Base-by-base conservation (phyloP, 176 grass and related monocot genomes). In the Hsuehochloa calcarea region DNA sequence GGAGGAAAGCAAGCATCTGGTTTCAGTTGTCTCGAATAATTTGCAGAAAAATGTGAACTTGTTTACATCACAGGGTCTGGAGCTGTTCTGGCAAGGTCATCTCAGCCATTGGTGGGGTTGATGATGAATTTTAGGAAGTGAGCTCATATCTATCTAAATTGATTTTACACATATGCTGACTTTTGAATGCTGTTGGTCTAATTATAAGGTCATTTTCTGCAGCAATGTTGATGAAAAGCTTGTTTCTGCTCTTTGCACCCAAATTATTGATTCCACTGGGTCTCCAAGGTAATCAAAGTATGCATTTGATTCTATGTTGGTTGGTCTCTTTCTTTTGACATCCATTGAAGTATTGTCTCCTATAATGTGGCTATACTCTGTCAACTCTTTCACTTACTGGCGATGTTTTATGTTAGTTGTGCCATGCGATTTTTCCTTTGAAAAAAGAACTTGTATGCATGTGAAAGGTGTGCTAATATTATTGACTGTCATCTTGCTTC, bases 11-110 rank as follows among this genome's bases (percentile, higher is more conserved):
- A 22, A 34, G 51, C 51, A 72, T 83, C 70, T 68, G 45, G 14
- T 68, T 85, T 58, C 64, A 77, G 61, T 77, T 85, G 47, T 66
- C 63, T 15, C 68, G 49, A 68, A 55, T 55, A 55, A 27, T 44
- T 44, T 55, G 38, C 60, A 50, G 17, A 83, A 82, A 81, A 39
- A 66, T 35, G 6, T 74, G n/a, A 84, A 73, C 41, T 31, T 75
- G 16, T 84, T 80, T 62, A 29, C 37, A 83, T 84, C 43, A 38
- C 51, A 98, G 96, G 78, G 15, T 87, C 83, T 89, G 96, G 96
- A 90, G 96, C 96, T 96, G 96, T 98, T 82, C 84, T 98, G 44
- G 96, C 96, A 61, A 92, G 96, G 70, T 98, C 96, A 39, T 98
- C 96, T 86, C 96, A 98, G 70, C 96, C 96, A 65, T 78, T 94